phyloP scores from a whole-genome alignment of 192 early-diverging fungal genomes.

The Entomortierella beljakovae region DNA sequence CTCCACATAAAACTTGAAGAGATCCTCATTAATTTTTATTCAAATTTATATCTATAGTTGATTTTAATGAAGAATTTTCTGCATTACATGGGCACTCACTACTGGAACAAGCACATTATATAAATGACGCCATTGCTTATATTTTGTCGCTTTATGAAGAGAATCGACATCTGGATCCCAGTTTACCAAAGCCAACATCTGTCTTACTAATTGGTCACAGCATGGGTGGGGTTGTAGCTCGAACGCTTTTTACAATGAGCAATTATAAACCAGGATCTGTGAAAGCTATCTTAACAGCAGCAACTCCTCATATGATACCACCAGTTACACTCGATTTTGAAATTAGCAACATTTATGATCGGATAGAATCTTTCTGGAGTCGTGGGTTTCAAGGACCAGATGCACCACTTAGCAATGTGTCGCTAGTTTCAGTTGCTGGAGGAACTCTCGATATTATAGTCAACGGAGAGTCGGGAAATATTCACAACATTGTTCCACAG shows the following conservation, averaged over 20 bases:
- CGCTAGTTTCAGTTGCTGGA: conserved; percentile 90
- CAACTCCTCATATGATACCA: conserved; percentile 88
- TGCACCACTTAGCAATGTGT: conserved; percentile 60
- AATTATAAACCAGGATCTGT: conserved; percentile 81
- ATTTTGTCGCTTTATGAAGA: conserved; percentile 79
- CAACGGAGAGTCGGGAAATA: conserved; percentile 79
- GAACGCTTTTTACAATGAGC: conserved; percentile 76
- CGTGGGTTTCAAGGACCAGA: conserved; percentile 54
- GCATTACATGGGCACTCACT: conserved; percentile 89
- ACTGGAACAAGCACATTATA: conserved; percentile 86
- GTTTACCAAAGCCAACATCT: conserved; percentile 68
- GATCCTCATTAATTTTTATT: background rate
- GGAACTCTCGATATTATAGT: conserved; percentile 90
- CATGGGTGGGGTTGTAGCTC: conserved; percentile 96
- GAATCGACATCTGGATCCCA: conserved; percentile 44
- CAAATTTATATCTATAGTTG: conserved; percentile 59
- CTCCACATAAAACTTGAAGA: background rate
- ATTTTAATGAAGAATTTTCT: conserved; percentile 92
- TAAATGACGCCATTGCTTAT: conserved; percentile 85
- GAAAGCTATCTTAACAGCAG: conserved; percentile 86
- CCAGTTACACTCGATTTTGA: conserved; percentile 79
- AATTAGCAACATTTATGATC: conserved; percentile 73
- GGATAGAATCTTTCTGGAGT: conserved; percentile 79
- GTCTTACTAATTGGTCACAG: conserved; percentile 92
- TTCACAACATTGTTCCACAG: conserved; percentile 72